Evolutionary conservation across 495 filamentous ascomycete species (phyloP).

Genomic region (Trichoderma erinaceum): DNA sequence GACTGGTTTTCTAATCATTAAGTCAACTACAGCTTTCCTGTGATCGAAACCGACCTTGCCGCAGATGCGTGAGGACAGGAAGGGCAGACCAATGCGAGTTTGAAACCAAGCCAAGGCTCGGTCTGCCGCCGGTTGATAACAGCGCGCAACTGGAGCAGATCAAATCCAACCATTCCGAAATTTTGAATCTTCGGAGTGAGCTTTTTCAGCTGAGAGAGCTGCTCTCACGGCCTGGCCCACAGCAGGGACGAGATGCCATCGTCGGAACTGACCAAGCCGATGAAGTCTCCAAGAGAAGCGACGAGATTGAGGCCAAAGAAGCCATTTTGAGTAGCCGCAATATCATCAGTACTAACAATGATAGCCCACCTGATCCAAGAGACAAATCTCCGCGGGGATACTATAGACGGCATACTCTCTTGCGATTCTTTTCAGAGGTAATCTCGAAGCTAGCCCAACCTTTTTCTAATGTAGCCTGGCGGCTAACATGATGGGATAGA

Average conservation of each 20-base stretch:
- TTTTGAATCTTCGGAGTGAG: neutral
- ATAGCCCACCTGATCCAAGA: conserved; percentile 18
- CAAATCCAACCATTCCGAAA: conserved; percentile 20
- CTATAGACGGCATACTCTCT: conserved; percentile 23
- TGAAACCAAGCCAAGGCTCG: conserved; percentile 16
- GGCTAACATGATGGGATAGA: conserved; percentile 12
- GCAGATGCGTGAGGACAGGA: conserved; percentile 24
- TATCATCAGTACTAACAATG: neutral
- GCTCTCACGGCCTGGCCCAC: conserved; percentile 11
- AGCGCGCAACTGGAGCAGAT: neutral
- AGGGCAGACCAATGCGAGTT: conserved; percentile 22
- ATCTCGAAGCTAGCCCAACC: neutral
- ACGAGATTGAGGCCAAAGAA: neutral
- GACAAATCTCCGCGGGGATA: conserved; percentile 21
- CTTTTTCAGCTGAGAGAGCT: conserved; percentile 17
- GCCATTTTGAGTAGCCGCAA: neutral
- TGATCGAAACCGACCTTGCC: conserved; percentile 24
- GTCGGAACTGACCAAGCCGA: neutral
- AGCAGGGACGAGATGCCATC: neutral
- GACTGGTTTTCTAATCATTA: neutral
- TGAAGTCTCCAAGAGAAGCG: neutral
- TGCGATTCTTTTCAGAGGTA: conserved; percentile 25
- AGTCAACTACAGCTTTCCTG: conserved; percentile 22
- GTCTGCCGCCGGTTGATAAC: neutral
- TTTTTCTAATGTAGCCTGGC: neutral